Percentiles rank a stretch among this genome's conserved stretches.
Conservation (phyloP, 257 asterid genomes). For the Cruciata laevipes region DNA sequence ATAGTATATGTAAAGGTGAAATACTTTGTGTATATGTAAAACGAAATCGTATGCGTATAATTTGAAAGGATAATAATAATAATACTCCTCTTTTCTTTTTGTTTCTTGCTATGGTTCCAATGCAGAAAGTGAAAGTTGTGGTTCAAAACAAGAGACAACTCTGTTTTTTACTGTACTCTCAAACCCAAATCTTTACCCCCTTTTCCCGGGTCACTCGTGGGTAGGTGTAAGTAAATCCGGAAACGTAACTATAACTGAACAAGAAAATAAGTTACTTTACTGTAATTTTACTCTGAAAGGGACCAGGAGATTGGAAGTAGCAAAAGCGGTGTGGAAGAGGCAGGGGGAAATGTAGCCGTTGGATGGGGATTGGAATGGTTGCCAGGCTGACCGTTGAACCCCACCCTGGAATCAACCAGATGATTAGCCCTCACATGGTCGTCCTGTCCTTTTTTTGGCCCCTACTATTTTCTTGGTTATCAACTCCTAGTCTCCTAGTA, state of each 20-base stretch:
- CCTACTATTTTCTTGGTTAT: neutral
- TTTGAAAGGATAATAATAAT: no score
- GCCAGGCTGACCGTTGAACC: constrained; percentile 1
- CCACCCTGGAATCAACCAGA: constrained; percentile 19
- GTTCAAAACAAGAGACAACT: neutral
- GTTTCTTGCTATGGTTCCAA: neutral
- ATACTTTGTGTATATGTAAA: no score
- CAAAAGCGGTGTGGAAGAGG: no score
- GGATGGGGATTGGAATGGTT: neutral
- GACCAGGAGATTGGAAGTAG: neutral
- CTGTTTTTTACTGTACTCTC: neutral
- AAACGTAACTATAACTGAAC: neutral
- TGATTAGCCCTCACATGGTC: constrained; percentile 65
- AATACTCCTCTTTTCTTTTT: no score
- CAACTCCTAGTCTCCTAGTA: no score
- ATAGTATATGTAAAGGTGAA: no score
- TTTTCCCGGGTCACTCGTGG: neutral
- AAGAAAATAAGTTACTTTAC: neutral
- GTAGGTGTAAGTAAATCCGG: neutral
- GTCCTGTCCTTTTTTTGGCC: constrained; percentile 24
- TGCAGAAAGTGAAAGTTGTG: neutral
- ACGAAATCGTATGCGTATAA: no score
- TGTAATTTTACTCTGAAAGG: neutral
- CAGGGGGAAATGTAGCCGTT: neutral
- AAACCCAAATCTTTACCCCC: neutral